Base-by-base conservation (phyloP, 768 basidiomycete species). In the Podaxis carcinomalis region DNA sequence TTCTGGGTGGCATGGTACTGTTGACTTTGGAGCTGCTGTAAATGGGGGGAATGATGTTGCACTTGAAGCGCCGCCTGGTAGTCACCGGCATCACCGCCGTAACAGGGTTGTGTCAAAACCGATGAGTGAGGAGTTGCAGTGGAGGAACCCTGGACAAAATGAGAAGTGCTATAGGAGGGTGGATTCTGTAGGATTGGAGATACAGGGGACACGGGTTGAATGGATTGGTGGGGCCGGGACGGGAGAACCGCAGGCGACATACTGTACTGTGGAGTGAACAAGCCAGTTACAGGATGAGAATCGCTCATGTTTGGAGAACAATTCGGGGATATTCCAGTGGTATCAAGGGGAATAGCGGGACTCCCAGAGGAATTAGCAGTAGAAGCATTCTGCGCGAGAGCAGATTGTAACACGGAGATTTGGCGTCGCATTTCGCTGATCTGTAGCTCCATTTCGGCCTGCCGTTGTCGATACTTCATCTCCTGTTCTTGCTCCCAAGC, bases 401-500 rank as follows among this genome's bases (percentile, higher is more conserved):
- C 62, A 59, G 66, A 36, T 27, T 58, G 58, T 16, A 69, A 44
- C 36, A 56, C 35, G 23, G 64, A 49, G 27, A 69, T 66, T 44
- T 67, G 65, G 23, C 63, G 62, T 35, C 61, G 65, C 64, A 67
- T 64, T 57, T 64, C 66, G 54, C 28, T 44, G 28, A 63, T 60
- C 25, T 63, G 53, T 35, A 46, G 58, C 36, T 63, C 58, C 50
- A 50, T 52, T 51, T 59, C 63, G 16, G 23, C 49, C 39, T 63
- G 63, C 25, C 42, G 50, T 35, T 55, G 50, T 25, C 50, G 50
- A 39, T 27, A 51, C 23, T 59, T 51, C 25, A 49, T 19, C 73
- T 90, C 90, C 63, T 88, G 85, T 60, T 87, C 85, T 64, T 80
- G 77, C 66, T 92, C 90, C 89, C 90, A 91, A 39, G 76, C 81